Percentiles rank a stretch among this genome's conserved stretches.
Conservation (phyloP, 2,329 filamentous ascomycete species). For the Magnaporthiopsis incrustans region DNA sequence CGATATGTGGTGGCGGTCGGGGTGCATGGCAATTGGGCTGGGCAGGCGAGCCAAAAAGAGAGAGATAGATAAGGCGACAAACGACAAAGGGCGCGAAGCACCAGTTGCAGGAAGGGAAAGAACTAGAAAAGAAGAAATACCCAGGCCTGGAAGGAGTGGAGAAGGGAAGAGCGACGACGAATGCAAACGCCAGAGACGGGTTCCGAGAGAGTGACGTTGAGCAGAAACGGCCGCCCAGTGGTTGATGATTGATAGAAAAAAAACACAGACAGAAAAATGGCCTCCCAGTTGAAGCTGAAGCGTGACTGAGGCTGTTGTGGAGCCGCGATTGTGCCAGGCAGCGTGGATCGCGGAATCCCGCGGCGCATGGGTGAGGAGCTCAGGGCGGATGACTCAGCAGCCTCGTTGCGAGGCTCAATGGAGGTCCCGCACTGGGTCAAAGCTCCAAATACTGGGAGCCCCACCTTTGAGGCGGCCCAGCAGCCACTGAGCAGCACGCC, state of each 20-base stretch:
- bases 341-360: not conserved
- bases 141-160: not conserved
- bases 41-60: not conserved
- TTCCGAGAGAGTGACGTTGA: slow-evolving; percentile 1
- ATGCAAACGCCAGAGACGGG: not conserved
- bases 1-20: not conserved
- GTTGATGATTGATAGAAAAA: not conserved
- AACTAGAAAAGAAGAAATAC: not conserved
- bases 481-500: not conserved
- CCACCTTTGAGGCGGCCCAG: not conserved
- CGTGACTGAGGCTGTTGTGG: not conserved
- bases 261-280: not conserved
- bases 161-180: slow-evolving; percentile 1
- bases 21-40: not conserved
- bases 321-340: not conserved
- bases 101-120: not conserved
- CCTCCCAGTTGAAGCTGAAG: not conserved
- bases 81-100: not conserved
- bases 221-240: not conserved
- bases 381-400: not conserved
- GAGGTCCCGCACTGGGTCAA: not conserved
- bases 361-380: not conserved
- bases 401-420: not conserved
- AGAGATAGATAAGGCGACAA: not conserved
- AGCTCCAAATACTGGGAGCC: not conserved